phyloP scores from a whole-genome alignment of 805 yeast genomes.

The Saturnispora sekii region DNA sequence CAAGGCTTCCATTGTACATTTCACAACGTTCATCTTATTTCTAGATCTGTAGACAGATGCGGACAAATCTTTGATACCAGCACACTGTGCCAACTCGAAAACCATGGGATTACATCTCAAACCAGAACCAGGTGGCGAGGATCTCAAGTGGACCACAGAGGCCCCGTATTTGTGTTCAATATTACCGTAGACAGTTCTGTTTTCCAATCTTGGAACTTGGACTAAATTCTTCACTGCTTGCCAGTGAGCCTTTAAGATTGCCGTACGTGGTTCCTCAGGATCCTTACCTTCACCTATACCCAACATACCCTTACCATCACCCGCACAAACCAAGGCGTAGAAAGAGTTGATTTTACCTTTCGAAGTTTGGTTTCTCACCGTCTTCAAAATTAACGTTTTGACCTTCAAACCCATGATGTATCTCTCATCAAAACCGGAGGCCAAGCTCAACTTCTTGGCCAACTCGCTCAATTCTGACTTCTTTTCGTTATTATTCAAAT shows the following conservation, averaged over 20 bases:
- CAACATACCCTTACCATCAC: constrained; percentile 87
- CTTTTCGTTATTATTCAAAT: constrained; percentile 16
- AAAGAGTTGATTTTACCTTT: constrained; percentile 82
- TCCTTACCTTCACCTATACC: constrained; percentile 96
- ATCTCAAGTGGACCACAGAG: constrained; percentile 66
- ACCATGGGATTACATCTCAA: constrained; percentile 84
- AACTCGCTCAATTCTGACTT: constrained; percentile 26
- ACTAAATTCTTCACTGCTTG: constrained; percentile 81
- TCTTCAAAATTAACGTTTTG: constrained; percentile 61
- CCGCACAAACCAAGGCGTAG: constrained; percentile 81
- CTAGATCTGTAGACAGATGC: constrained; percentile 89
- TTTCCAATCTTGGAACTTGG: constrained; percentile 77
- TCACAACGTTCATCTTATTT: constrained; percentile 90
- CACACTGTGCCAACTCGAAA: constrained; percentile 84
- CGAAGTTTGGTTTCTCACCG: constrained; percentile 84
- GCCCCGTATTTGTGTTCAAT: constrained; percentile 81
- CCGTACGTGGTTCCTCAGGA: constrained; percentile 61
- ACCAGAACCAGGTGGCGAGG: constrained; percentile 92
- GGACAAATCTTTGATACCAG: constrained; percentile 87
- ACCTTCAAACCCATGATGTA: constrained; percentile 53
- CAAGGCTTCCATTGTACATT: constrained; percentile 81
- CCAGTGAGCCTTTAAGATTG: constrained; percentile 82
- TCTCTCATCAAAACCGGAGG: constrained; percentile 56
- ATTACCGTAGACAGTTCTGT: constrained; percentile 83
- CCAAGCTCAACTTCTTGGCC: constrained; percentile 45